phyloP scores from a whole-genome alignment of 1,284 basidiomycete genomes.

The Agaricales sp. region DNA sequence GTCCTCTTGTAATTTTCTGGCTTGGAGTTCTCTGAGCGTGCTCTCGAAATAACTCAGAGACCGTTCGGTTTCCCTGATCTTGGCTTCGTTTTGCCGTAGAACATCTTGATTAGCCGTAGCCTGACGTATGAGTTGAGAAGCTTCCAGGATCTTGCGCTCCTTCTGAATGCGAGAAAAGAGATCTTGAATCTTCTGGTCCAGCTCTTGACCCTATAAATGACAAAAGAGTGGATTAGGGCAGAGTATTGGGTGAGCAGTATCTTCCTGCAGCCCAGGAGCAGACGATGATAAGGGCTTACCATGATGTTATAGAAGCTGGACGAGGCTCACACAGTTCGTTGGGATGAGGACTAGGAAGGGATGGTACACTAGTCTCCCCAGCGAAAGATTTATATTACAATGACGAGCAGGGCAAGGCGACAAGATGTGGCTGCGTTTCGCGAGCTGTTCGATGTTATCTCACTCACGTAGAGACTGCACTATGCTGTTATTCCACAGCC shows the following conservation, averaged over 20 bases:
- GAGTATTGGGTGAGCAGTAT: not conserved
- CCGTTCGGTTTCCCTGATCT: slow-evolving; percentile 83
- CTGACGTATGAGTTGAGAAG: slow-evolving; percentile 67
- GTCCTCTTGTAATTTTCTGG: slow-evolving; percentile 57
- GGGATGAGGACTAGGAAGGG: not conserved
- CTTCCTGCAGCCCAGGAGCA: not conserved
- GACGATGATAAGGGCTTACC: not conserved
- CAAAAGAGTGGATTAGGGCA: not conserved
- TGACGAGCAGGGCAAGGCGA: not conserved
- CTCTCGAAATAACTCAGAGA: slow-evolving; percentile 85
- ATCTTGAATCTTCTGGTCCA: slow-evolving; percentile 89
- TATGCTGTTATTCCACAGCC: not conserved
- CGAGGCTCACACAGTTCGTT: not conserved
- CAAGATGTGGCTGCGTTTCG: not conserved
- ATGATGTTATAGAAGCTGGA: not conserved
- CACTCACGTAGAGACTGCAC: too few relatives aligned
- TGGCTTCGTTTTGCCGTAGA: slow-evolving; percentile 68
- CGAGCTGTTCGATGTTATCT: not conserved
- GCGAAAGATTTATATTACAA: too few relatives aligned
- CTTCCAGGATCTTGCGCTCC: slow-evolving; percentile 88
- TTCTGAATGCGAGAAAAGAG: slow-evolving; percentile 85
- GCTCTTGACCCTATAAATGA: slow-evolving; percentile 26
- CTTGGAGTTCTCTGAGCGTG: slow-evolving; percentile 75
- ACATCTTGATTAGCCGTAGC: slow-evolving; percentile 87
- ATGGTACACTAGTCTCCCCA: not conserved